These are phyloP conservation scores for Periconia sp. DNA, from an alignment of 2,329 filamentous ascomycete species.

Conservation along the genomic window DNA sequence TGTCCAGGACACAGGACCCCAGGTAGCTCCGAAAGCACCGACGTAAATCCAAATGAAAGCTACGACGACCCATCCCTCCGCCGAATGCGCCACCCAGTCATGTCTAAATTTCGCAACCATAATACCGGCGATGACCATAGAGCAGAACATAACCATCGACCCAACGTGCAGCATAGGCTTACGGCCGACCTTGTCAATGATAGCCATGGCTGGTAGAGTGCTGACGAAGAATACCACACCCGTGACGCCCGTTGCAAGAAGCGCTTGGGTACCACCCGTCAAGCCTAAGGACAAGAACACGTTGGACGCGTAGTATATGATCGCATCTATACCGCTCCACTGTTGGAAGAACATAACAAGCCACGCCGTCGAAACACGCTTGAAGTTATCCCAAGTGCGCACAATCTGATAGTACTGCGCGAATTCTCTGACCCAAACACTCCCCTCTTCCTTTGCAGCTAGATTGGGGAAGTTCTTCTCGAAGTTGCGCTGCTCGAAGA, in stretches of 20 bases:
- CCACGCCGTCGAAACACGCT: slow-evolving; percentile 53
- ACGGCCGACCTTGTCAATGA: slow-evolving; percentile 64
- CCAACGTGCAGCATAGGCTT: slow-evolving; percentile 63
- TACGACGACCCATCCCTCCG: slow-evolving; percentile 34
- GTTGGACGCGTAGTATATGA: slow-evolving; percentile 64
- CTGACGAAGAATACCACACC: slow-evolving; percentile 64
- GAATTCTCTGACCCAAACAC: slow-evolving; percentile 52
- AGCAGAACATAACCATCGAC: slow-evolving; percentile 43
- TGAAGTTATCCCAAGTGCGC: slow-evolving; percentile 58
- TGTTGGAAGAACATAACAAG: slow-evolving; percentile 59
- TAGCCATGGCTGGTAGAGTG: slow-evolving; percentile 62
- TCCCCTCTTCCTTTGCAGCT: slow-evolving; percentile 51
- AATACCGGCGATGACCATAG: slow-evolving; percentile 33
- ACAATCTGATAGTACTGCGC: slow-evolving; percentile 59
- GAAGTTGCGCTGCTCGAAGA: slow-evolving; percentile 53
- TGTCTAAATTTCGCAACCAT: slow-evolving; percentile 36
- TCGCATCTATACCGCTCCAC: slow-evolving; percentile 52
- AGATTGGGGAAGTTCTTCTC: slow-evolving; percentile 54
- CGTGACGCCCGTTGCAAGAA: slow-evolving; percentile 67
- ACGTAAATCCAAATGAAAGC: slow-evolving; percentile 41
- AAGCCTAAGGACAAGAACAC: slow-evolving; percentile 67
- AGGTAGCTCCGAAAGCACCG: slow-evolving; percentile 34
- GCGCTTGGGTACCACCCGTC: slow-evolving; percentile 58
- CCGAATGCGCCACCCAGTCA: slow-evolving; percentile 26
- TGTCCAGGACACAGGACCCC: slow-evolving; percentile 37